A percentile compares a stretch with the other conserved stretches of the same genome.
Evolutionary conservation across 139 green algal species (phyloP).

Genomic region (Chlorella ohadii): DNA sequence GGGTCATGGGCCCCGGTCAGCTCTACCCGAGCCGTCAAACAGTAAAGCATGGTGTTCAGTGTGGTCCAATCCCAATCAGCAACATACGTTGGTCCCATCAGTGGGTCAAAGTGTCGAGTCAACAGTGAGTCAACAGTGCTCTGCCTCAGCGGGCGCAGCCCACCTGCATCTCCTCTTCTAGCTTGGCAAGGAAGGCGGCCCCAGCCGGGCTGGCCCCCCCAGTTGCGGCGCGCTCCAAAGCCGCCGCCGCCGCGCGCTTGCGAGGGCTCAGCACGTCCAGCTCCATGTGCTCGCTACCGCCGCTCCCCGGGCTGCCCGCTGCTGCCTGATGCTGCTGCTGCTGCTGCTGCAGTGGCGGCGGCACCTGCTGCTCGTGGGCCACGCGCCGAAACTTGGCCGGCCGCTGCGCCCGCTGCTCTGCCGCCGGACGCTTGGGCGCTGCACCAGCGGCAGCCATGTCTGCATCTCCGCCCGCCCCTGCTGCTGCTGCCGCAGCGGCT

Average conservation of each 20-base stretch:
- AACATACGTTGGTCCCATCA: no score
- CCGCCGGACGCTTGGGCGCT: background rate
- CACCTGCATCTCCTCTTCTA: conserved; percentile 48
- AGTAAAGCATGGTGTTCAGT: no score
- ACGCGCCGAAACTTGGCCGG: conserved; percentile 22
- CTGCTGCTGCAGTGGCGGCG: background rate
- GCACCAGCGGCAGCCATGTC: background rate
- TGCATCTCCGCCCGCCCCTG: background rate
- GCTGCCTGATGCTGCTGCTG: background rate
- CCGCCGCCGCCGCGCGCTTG: conserved; percentile 1
- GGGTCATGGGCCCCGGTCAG: no score
- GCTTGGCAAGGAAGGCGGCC: conserved; percentile 31
- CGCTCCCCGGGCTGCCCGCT: background rate
- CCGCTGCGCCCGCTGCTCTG: background rate
- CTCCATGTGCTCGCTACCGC: background rate
- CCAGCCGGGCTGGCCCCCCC: background rate
- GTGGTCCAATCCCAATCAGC: no score
- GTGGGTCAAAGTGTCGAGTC: no score
- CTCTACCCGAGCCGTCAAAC: no score
- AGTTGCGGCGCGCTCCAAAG: background rate
- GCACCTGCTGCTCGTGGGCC: background rate
- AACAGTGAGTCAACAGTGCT: no score
- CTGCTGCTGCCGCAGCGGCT: background rate
- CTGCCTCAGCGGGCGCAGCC: background rate
- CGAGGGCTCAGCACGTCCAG: background rate